phyloP scores from a whole-genome alignment of 257 asterid species.

The Solanum etuberosum region DNA sequence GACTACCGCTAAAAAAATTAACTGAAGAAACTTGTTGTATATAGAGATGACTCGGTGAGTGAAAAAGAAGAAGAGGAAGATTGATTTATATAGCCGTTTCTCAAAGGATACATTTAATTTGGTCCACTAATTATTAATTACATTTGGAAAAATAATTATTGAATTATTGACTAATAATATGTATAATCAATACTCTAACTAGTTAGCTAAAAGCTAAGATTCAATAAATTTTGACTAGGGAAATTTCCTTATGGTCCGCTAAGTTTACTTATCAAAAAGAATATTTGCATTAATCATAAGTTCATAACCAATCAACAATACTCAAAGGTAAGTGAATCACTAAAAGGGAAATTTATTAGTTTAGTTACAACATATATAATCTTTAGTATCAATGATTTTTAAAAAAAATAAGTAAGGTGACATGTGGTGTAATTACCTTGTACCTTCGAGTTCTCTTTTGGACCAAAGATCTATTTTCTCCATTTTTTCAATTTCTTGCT shows the following conservation, averaged over 20 bases:
- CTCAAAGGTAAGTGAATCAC: neutral
- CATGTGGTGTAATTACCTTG: neutral
- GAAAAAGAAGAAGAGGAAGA: neutral
- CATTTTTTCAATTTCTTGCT: no score
- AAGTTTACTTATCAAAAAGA: neutral
- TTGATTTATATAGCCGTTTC: neutral
- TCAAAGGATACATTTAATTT: neutral
- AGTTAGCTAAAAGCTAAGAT: neutral
- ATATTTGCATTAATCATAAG: neutral
- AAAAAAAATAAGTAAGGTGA: no score
- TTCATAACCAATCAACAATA: neutral
- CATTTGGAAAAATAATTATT: neutral
- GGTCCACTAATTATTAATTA: neutral
- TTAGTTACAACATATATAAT: no score
- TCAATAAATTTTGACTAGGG: neutral
- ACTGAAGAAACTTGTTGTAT: neutral
- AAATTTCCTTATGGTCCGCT: neutral
- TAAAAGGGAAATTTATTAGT: no score
- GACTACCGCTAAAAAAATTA: no score
- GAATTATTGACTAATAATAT: neutral
- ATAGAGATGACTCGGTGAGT: neutral
- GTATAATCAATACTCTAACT: neutral
- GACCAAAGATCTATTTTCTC: neutral
- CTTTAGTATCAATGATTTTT: neutral
- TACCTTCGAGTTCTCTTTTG: neutral